phyloP scores from a whole-genome alignment of 129 eudicot species.

The Centrapalus pauciflorus region DNA sequence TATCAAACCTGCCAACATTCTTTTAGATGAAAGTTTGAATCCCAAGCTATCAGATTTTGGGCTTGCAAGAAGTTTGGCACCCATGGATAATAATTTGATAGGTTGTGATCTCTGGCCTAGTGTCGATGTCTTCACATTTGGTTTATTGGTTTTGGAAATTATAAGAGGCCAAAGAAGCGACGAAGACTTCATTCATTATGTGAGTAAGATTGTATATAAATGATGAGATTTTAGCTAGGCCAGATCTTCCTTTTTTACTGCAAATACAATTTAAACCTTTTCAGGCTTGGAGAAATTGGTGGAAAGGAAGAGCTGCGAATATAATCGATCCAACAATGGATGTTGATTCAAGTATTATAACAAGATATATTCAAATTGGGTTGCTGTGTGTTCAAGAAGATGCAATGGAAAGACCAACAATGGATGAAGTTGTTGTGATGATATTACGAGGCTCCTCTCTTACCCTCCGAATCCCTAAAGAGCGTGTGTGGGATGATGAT shows the following conservation, averaged over 20 bases:
- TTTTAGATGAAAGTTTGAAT: not conserved
- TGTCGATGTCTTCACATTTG: not conserved
- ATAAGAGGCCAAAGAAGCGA: slow-evolving; percentile 4
- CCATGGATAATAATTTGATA: not conserved
- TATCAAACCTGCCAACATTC: not conserved
- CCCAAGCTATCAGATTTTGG: not conserved
- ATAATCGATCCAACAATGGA: slow-evolving; percentile 9
- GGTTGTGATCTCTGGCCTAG: not conserved
- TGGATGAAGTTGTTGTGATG: not conserved
- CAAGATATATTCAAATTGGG: slow-evolving; percentile 1
- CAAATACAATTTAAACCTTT: not conserved
- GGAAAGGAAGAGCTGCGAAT: not conserved
- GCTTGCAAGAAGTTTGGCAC: not conserved
- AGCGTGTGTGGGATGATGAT: not conserved
- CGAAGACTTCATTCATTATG: not conserved
- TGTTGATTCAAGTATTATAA: not conserved
- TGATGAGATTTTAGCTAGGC: not conserved
- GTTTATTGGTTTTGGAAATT: not conserved
- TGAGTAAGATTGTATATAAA: not conserved
- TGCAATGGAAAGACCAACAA: not conserved
- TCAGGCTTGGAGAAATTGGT: slow-evolving; percentile 1
- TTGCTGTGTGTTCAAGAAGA: not conserved
- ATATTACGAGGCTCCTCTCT: not conserved
- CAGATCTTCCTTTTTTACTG: not conserved
- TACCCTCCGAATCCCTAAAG: slow-evolving; percentile 3